These are phyloP conservation scores for Myxozyma lipomycoides DNA, from an alignment of 805 yeast species.

Conservation along the genomic window DNA sequence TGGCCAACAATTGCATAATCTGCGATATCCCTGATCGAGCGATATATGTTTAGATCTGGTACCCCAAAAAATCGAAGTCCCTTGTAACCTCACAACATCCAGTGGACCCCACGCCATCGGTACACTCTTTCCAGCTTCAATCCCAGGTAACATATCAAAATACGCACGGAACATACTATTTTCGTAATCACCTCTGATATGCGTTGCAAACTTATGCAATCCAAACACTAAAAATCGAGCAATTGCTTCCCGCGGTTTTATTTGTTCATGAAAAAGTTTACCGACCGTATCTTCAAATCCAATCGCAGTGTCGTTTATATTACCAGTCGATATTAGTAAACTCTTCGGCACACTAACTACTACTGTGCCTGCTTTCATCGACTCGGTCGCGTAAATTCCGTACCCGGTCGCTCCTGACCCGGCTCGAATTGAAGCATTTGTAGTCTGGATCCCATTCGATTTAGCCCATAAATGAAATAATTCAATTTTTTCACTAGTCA, in stretches of 20 bases:
- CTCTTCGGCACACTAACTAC: slow-evolving; percentile 10
- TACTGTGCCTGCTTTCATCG: not conserved
- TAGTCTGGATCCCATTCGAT: not conserved
- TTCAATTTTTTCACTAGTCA: not conserved
- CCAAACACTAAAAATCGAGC: slow-evolving; percentile 13
- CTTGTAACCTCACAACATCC: not conserved
- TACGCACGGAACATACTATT: slow-evolving; percentile 10
- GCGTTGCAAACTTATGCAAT: slow-evolving; percentile 6
- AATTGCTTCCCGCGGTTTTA: slow-evolving; percentile 7
- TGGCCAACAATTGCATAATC: not conserved
- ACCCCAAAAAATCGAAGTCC: slow-evolving; percentile 20
- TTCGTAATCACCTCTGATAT: not conserved
- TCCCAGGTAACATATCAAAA: slow-evolving; percentile 7
- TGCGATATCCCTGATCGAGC: slow-evolving; percentile 5
- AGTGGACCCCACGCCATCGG: slow-evolving; percentile 19
- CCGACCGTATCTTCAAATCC: not conserved
- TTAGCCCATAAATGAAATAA: not conserved
- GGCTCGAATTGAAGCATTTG: not conserved
- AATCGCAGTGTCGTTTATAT: slow-evolving; percentile 4
- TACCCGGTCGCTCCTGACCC: not conserved
- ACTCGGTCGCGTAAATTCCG: not conserved
- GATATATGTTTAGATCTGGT: slow-evolving; percentile 7
- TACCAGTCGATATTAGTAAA: slow-evolving; percentile 10
- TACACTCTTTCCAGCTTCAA: not conserved
- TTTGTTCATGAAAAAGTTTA: not conserved